phyloP scores from a whole-genome alignment of 1,139 yeast species.

The Martiniozyma asiatica region DNA sequence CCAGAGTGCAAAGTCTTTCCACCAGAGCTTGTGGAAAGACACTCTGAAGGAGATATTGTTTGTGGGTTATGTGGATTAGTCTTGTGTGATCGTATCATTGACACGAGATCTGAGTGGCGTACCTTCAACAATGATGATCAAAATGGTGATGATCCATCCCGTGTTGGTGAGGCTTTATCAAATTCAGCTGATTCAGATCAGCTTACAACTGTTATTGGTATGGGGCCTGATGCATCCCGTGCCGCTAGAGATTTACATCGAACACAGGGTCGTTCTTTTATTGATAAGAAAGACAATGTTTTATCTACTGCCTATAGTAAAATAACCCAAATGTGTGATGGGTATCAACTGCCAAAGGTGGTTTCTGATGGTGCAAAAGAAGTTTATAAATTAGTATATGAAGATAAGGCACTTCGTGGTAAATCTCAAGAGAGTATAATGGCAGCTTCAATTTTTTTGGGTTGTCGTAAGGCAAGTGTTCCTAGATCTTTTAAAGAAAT shows the following conservation, averaged over 20 bases:
- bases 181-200: slow-evolving; percentile 87
- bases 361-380: slow-evolving; percentile 98
- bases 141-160: slow-evolving; percentile 96
- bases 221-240: slow-evolving; percentile 64
- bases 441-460: slow-evolving; percentile 94
- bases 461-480: slow-evolving; percentile 89
- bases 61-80: slow-evolving; percentile 96
- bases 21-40: slow-evolving; percentile 89
- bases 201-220: slow-evolving; percentile 84
- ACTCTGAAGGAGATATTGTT: slow-evolving; percentile 94
- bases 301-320: slow-evolving; percentile 82
- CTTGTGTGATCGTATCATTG: slow-evolving; percentile 83
- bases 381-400: slow-evolving; percentile 84
- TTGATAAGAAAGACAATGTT: slow-evolving; percentile 80
- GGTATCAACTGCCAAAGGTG: slow-evolving; percentile 84
- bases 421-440: slow-evolving; percentile 88
- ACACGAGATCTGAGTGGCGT: slow-evolving; percentile 97
- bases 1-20: slow-evolving; percentile 95
- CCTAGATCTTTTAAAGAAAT: slow-evolving; percentile 94
- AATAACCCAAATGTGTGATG: slow-evolving; percentile 94
- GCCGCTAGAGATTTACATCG: slow-evolving; percentile 80
- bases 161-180: slow-evolving; percentile 99
- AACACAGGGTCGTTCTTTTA: slow-evolving; percentile 77
- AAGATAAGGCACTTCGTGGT: slow-evolving; percentile 78
- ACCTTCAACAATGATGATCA: slow-evolving; percentile 95